Percentiles rank a stretch among this genome's conserved stretches.
These are phyloP conservation scores for Pisolithus orientalis DNA, from an alignment of 768 basidiomycete species.

Conservation along the genomic window DNA sequence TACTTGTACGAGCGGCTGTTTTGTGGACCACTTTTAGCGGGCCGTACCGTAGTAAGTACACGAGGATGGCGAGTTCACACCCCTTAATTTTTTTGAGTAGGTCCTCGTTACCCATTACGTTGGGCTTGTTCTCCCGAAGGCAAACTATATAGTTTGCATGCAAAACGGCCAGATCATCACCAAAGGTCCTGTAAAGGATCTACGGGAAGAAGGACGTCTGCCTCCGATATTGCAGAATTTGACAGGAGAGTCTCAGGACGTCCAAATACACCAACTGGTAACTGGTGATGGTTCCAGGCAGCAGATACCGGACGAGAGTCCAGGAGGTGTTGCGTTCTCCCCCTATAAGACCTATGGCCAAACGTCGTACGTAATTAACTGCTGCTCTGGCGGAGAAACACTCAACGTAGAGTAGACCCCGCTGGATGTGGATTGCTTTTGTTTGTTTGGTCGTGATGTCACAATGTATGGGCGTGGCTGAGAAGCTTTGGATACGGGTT, in stretches of 20 bases:
- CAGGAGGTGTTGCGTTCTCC: slow-evolving; percentile 70
- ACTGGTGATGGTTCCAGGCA: too few relatives aligned
- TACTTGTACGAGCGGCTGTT: slow-evolving; percentile 60
- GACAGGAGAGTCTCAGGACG: slow-evolving; percentile 28
- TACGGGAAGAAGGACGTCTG: slow-evolving; percentile 55
- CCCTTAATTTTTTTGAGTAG: slow-evolving; percentile 22
- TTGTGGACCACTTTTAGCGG: slow-evolving; percentile 57
- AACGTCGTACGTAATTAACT: slow-evolving; percentile 44
- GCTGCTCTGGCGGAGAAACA: too few relatives aligned
- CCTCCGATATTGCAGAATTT: slow-evolving; percentile 54
- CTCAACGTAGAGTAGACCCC: slow-evolving; percentile 15
- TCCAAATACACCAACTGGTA: too few relatives aligned
- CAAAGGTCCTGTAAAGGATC: slow-evolving; percentile 62
- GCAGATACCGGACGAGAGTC: slow-evolving; percentile 38
- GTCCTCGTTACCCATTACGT: slow-evolving; percentile 80
- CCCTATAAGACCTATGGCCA: slow-evolving; percentile 64
- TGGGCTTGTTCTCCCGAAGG: slow-evolving; percentile 71
- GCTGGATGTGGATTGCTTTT: slow-evolving; percentile 25
- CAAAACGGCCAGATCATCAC: slow-evolving; percentile 77
- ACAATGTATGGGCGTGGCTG: slow-evolving; percentile 21
- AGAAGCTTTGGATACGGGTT: slow-evolving; percentile 28
- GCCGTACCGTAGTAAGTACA: slow-evolving; percentile 57
- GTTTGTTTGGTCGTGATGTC: slow-evolving; percentile 15
- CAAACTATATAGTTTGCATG: slow-evolving; percentile 70
- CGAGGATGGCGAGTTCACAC: not conserved